phyloP scores from a whole-genome alignment of 306 rosid species.

The Pueraria montana region DNA sequence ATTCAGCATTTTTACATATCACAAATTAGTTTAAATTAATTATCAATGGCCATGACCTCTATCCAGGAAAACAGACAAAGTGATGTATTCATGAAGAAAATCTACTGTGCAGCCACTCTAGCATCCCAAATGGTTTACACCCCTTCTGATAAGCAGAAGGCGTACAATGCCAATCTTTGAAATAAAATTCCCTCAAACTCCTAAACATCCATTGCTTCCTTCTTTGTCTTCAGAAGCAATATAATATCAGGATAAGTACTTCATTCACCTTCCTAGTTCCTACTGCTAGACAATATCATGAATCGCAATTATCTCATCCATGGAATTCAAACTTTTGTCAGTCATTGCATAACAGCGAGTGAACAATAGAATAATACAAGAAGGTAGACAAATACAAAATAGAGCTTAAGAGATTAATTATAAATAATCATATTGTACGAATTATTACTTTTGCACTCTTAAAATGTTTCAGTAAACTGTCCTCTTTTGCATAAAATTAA shows the following conservation, averaged over 20 bases:
- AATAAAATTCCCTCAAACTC: conserved; percentile 17
- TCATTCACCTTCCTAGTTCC: conserved; percentile 6
- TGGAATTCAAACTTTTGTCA: not conserved
- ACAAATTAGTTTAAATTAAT: not conserved
- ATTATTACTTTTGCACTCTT: conserved; percentile 8
- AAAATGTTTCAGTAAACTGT: not conserved
- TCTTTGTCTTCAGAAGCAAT: conserved; percentile 4
- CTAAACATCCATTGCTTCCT: conserved; percentile 8
- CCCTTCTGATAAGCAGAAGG: conserved; percentile 1
- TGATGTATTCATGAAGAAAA: not conserved
- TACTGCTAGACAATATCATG: not conserved
- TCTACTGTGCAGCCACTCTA: not conserved
- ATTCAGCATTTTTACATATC: not conserved
- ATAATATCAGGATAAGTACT: not conserved
- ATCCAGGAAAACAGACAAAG: not conserved
- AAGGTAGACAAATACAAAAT: conserved; percentile 27
- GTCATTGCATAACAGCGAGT: not conserved
- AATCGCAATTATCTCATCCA: not conserved
- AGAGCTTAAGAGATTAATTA: not conserved
- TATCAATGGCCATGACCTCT: conserved; percentile 14
- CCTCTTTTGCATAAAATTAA: conserved; percentile 21
- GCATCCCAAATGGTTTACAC: conserved; percentile 22
- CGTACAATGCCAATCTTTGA: conserved; percentile 5
- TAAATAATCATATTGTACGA: conserved; percentile 1
- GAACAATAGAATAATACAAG: conserved; percentile 3